These are phyloP conservation scores for Globisporangium paroecandrum DNA, from an alignment of 352 stramenopile species.

Conservation along the genomic window DNA sequence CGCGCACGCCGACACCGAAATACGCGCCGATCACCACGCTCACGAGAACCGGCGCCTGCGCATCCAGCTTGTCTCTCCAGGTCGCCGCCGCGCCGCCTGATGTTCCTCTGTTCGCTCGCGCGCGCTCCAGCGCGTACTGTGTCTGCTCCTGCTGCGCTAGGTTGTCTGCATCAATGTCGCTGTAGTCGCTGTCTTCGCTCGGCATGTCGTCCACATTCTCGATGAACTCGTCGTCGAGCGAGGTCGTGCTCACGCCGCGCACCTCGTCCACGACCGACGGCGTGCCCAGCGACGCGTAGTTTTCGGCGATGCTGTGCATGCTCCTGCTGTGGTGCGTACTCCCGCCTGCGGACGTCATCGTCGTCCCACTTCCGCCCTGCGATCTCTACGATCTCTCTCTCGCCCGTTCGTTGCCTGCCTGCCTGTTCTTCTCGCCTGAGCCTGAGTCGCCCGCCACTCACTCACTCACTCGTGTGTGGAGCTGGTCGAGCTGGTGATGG, in stretches of 20 bases:
- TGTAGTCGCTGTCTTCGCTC: conserved; percentile 17
- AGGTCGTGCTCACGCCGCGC: conserved; percentile 29
- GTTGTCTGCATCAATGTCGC: conserved; percentile 12
- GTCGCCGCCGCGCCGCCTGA: neutral
- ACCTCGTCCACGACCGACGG: conserved; percentile 18
- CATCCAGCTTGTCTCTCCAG: conserved; percentile 21
- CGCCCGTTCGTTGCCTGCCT: too few species aligned
- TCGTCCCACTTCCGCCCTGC: neutral
- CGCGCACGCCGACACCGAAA: conserved; percentile 41
- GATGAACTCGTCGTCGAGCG: conserved; percentile 23
- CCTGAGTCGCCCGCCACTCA: neutral
- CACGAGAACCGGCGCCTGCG: conserved; percentile 31
- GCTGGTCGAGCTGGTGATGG: neutral
- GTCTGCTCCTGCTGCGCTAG: conserved; percentile 1
- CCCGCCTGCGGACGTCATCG: neutral
- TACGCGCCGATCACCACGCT: conserved; percentile 46
- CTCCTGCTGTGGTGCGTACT: conserved; percentile 16
- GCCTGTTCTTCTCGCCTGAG: neutral
- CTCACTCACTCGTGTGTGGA: neutral
- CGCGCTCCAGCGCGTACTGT: conserved; percentile 4
- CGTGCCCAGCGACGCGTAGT: conserved; percentile 31
- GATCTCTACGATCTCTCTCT: neutral
- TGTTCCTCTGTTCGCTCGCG: neutral
- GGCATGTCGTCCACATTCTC: conserved; percentile 23
- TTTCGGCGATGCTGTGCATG: conserved; percentile 49